Conservation (phyloP, 2,329 filamentous ascomycete species). For the Hypoxylon sp. region DNA sequence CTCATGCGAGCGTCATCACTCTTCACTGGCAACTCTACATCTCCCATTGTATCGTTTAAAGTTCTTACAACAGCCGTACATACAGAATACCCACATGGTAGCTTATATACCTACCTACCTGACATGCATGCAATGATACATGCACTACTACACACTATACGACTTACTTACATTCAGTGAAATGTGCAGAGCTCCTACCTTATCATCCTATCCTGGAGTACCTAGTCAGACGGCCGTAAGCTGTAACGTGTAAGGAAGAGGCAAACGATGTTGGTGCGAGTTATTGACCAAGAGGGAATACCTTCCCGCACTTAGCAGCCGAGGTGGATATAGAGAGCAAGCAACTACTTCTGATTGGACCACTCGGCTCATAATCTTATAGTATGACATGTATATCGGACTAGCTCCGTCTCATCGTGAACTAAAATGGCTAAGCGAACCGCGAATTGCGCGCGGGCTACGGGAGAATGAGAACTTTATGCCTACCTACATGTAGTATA, state of each 20-base stretch:
- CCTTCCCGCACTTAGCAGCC: not conserved
- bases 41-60: not conserved
- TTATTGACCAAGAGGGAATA: not conserved
- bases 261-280: too few relatives aligned
- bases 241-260: too few relatives aligned
- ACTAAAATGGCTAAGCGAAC: slow-evolving; percentile 9
- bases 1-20: not conserved
- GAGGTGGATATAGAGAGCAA: not conserved
- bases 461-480: too few relatives aligned
- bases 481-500: too few relatives aligned
- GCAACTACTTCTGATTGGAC: not conserved
- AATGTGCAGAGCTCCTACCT: too few relatives aligned
- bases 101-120: not conserved
- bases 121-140: too few relatives aligned
- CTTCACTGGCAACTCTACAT: not conserved
- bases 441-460: not conserved
- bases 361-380: not conserved
- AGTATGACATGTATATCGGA: not conserved
- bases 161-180: too few relatives aligned
- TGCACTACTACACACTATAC: too few relatives aligned
- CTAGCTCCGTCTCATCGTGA: not conserved
- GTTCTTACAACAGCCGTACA: not conserved
- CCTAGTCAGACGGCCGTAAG: too few relatives aligned
- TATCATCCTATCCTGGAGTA: too few relatives aligned
- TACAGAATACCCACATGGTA: too few relatives aligned